These are phyloP conservation scores for Lipomyces japonicus DNA, from an alignment of 805 yeast species.

Conservation along the genomic window DNA sequence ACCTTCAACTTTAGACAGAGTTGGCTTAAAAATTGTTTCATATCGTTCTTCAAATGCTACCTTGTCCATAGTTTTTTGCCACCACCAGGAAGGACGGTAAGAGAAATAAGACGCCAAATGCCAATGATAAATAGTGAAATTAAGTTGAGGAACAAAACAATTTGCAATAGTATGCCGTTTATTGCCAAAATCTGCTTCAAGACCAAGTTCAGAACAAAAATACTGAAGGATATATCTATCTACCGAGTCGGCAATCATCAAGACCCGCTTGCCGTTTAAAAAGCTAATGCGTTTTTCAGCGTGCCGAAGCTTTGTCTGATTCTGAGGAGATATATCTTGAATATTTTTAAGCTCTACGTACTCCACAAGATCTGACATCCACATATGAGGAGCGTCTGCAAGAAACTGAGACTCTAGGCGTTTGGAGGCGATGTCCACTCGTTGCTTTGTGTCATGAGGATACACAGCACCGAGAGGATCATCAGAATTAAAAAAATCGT, in stretches of 20 bases:
- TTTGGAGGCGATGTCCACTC: not conserved
- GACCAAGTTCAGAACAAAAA: slow-evolving; percentile 15
- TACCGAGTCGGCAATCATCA: slow-evolving; percentile 23
- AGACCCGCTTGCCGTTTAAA: slow-evolving; percentile 11
- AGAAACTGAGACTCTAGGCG: slow-evolving; percentile 5
- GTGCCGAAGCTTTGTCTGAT: not conserved
- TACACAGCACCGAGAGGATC: slow-evolving; percentile 6
- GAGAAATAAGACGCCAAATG: slow-evolving; percentile 19
- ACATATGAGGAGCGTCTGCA: slow-evolving; percentile 3
- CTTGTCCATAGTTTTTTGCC: slow-evolving; percentile 8
- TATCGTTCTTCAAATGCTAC: slow-evolving; percentile 25
- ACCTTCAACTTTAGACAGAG: not conserved
- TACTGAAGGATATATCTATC: slow-evolving; percentile 15
- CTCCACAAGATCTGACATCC: slow-evolving; percentile 6
- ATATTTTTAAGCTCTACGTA: not conserved
- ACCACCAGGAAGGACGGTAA: slow-evolving; percentile 25
- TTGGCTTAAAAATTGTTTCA: slow-evolving; percentile 8
- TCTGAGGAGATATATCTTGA: not conserved
- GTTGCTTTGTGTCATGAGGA: not conserved
- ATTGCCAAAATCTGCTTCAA: not conserved
- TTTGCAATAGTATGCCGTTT: slow-evolving; percentile 10
- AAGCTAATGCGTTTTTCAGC: slow-evolving; percentile 2
- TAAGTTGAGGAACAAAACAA: slow-evolving; percentile 16
- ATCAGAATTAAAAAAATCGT: slow-evolving; percentile 1
- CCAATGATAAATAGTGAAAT: slow-evolving; percentile 25